Percentiles rank a stretch among this genome's conserved stretches.
Conservation (phyloP, 106 monocot genomes). For the Chionographis japonica region DNA sequence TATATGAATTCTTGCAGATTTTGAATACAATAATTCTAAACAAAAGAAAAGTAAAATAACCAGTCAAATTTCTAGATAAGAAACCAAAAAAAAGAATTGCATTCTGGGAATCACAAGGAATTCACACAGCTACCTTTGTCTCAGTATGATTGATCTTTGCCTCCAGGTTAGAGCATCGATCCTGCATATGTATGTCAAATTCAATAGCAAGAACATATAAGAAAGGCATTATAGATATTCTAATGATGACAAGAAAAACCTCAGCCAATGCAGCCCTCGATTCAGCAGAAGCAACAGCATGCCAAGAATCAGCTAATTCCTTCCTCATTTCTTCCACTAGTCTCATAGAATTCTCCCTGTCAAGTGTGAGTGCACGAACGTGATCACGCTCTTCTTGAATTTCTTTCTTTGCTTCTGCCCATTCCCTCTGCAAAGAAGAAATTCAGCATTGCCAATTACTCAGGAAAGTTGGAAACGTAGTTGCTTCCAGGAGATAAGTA, state of each 20-base stretch:
- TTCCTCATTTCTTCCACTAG: slow-evolving; percentile 81
- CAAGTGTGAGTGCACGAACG: slow-evolving; percentile 51
- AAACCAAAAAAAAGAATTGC: no score
- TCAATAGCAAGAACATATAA: neutral
- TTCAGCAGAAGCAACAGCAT: slow-evolving; percentile 73
- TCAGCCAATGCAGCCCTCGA: slow-evolving; percentile 80
- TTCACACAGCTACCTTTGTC: slow-evolving; percentile 27
- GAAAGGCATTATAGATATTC: neutral
- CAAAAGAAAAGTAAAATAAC: no score
- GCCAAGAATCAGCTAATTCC: slow-evolving; percentile 77
- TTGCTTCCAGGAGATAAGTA: no score
- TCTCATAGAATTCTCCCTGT: slow-evolving; percentile 50
- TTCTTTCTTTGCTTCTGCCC: slow-evolving; percentile 86
- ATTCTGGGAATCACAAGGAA: no score
- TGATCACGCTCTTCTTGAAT: slow-evolving; percentile 85
- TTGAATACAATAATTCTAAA: no score
- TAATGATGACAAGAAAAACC: slow-evolving; percentile 31
- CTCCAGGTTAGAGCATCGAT: slow-evolving; percentile 66
- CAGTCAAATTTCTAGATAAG: no score
- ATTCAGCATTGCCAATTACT: no score
- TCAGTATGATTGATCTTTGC: slow-evolving; percentile 23
- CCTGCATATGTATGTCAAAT: slow-evolving; percentile 22
- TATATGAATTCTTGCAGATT: no score
- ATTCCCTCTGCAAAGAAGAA: slow-evolving; percentile 53
- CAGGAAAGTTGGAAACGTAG: no score